Percentiles rank a stretch among this genome's conserved stretches.
phyloP scores from a whole-genome alignment of 495 filamentous ascomycete genomes.

The Cudoniella acicularis region DNA sequence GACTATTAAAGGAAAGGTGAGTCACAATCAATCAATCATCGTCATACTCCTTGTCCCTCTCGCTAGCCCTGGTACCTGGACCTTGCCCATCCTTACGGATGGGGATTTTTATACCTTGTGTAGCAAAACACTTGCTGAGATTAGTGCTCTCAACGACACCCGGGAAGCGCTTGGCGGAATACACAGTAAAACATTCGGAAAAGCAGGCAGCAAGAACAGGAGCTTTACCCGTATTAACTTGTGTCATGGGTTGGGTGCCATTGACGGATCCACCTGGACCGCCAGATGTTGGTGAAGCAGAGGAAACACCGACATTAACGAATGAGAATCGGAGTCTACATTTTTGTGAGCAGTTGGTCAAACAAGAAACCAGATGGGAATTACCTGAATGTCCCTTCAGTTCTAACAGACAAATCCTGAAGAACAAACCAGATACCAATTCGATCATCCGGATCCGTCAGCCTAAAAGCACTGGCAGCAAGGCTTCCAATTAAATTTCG shows the following conservation, averaged over 20 bases:
- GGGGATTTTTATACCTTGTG: constrained; percentile 95
- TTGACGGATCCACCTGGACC: neutral
- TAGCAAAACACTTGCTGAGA: constrained; percentile 91
- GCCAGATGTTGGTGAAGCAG: constrained; percentile 6
- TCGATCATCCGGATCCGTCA: constrained; percentile 77
- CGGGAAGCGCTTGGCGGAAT: constrained; percentile 95
- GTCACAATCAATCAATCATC: constrained; percentile 22
- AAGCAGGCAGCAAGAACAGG: constrained; percentile 86
- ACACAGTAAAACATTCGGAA: constrained; percentile 89
- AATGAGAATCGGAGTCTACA: constrained; percentile 56
- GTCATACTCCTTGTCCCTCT: constrained; percentile 22
- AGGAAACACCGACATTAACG: constrained; percentile 69
- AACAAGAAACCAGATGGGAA: constrained; percentile 19
- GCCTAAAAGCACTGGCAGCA: constrained; percentile 82
- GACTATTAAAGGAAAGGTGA: too few relatives aligned
- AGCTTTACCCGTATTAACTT: constrained; percentile 72
- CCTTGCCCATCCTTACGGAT: constrained; percentile 74
- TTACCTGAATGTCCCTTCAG: constrained; percentile 87
- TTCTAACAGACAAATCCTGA: constrained; percentile 91
- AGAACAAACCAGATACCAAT: constrained; percentile 96
- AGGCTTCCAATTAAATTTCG: constrained; percentile 93
- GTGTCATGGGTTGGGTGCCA: neutral
- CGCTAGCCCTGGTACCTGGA: neutral
- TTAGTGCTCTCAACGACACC: constrained; percentile 92
- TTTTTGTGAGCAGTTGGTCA: constrained; percentile 14